Conservation (phyloP, 139 green algal genomes). For the Chlamydomonas eustigma region DNA sequence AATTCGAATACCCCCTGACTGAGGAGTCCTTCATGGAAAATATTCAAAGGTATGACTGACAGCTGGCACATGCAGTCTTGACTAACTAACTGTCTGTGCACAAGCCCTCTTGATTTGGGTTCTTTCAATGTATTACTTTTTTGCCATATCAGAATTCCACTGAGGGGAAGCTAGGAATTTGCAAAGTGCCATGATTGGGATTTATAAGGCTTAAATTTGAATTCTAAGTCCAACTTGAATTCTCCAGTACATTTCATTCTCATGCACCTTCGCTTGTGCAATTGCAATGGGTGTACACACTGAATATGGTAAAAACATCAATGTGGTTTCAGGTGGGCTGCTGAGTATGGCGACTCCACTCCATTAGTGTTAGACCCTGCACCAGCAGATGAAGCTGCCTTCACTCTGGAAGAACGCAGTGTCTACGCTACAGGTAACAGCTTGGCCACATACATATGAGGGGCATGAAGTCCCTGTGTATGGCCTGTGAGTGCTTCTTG, state of each 20-base stretch:
- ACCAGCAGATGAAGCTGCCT: conserved; percentile 10
- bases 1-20: conserved; percentile 51
- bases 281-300: neutral
- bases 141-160: no score
- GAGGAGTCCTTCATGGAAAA: conserved; percentile 44
- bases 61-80: no score
- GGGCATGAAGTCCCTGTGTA: no score
- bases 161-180: no score
- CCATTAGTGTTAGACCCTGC: conserved; percentile 14
- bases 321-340: neutral
- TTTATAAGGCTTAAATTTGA: neutral
- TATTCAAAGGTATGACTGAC: conserved; percentile 24
- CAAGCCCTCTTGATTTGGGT: no score
- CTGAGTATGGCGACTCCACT: conserved; percentile 16
- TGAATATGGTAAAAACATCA: neutral
- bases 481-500: no score
- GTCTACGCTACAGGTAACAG: conserved; percentile 39
- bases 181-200: no score
- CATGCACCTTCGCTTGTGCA: neutral
- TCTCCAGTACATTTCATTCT: neutral
- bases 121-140: no score
- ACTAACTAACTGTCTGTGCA: no score
- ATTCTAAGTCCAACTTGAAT: neutral
- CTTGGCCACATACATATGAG: no score
- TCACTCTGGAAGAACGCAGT: conserved; percentile 31